Conservation (phyloP, 2,329 filamentous ascomycete genomes). For the Alternaria solani region DNA sequence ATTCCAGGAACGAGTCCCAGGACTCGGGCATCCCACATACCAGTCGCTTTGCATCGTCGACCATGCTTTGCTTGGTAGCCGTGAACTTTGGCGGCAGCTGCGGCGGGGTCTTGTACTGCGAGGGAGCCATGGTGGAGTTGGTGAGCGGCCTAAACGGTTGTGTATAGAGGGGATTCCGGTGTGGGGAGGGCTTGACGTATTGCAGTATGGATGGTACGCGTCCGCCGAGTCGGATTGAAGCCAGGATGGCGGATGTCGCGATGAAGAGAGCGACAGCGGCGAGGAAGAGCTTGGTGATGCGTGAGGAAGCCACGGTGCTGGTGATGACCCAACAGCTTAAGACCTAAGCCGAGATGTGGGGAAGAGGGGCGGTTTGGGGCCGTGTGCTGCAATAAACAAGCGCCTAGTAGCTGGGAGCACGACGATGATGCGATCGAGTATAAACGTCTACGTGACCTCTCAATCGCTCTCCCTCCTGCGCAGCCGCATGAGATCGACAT, state of each 20-base stretch:
- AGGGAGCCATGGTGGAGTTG: constrained; percentile 69
- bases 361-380: constrained; percentile 11
- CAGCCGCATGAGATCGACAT: constrained; percentile 9
- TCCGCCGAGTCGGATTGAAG: constrained; percentile 66
- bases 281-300: constrained; percentile 53
- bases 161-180: constrained; percentile 33
- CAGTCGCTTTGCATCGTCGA: constrained; percentile 71
- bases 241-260: constrained; percentile 69
- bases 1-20: background rate
- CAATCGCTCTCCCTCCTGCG: constrained; percentile 8
- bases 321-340: background rate
- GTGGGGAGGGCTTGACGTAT: constrained; percentile 59
- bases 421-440: constrained; percentile 5
- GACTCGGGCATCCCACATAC: constrained; percentile 29
- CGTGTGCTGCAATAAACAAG: constrained; percentile 22
- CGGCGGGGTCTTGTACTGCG: constrained; percentile 75
- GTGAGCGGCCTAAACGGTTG: constrained; percentile 51
- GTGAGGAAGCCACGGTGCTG: constrained; percentile 20
- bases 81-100: constrained; percentile 81
- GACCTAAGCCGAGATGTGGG: constrained; percentile 23
- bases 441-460: constrained; percentile 22
- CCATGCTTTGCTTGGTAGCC: constrained; percentile 73
- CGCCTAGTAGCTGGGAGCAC: constrained; percentile 17
- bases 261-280: constrained; percentile 66
- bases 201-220: constrained; percentile 67